Base-by-base conservation (phyloP, 1,139 yeast species). In the Pichia sp. region DNA sequence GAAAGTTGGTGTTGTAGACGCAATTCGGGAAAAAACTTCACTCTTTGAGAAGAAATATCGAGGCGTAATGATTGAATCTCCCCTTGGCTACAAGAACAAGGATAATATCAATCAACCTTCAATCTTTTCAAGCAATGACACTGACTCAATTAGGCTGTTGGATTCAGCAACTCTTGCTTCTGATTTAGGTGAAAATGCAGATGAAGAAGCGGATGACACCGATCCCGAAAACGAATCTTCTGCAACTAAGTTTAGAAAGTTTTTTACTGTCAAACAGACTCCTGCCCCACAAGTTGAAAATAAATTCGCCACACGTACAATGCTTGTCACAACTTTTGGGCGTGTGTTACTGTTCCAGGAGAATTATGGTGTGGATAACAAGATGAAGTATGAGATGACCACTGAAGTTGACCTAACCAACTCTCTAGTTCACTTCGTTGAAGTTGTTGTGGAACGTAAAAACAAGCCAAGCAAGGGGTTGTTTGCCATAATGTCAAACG, bases 31-130 rank as follows among this genome's bases (percentile, higher is more conserved):
- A 15, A 56, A 72, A 0, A 80, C 83, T 0, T 85, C 79, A 2
- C 47, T 58, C 0, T 78, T 87, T 61, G 89, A 85, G 57, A 79
- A 74, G 63, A 83, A 77, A 60, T 74, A 78, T 57, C 78, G 74
- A 61, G 89, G 87, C 0, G 70, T 75, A 54, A 65, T 85, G 23
- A 81, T 80, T 49, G 87, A 84, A 57, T 78, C 89, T 1, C 88
- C 89, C 0, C 70, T 83, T 47, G 82, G 73, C 6, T 71, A 78
- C 44, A 64, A 62, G 30, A 63, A 66, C 43, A 64, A 65, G 45
- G 69, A 70, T 50, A 55, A 66, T 4, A 50, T 52, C 13, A 36
- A 44, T 23, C 46, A 47, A 16, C 38, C 52, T 4, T 45, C 49
- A 10, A 23, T 57, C 4, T 52, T 55, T 47, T 53, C 60, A 7